Conservation (phyloP, 768 basidiomycete genomes). For the Strobilomyces dryophilus region DNA sequence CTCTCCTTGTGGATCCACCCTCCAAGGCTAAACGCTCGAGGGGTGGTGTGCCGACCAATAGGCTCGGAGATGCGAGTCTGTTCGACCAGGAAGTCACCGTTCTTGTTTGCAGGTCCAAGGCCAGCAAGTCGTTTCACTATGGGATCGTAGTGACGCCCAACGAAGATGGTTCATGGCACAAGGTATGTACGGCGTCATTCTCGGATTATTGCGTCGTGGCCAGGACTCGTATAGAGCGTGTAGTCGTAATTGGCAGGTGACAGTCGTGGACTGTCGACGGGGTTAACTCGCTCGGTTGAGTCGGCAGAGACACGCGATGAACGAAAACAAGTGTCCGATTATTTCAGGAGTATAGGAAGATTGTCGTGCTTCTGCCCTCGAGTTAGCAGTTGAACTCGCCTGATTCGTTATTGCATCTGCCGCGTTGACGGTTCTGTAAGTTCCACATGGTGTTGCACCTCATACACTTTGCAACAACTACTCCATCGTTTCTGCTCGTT, state of each 20-base stretch:
- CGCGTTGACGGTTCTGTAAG: too few relatives aligned
- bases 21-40: neutral
- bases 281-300: too few relatives aligned
- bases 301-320: too few relatives aligned
- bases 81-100: conserved; percentile 2
- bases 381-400: too few relatives aligned
- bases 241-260: conserved; percentile 5
- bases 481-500: too few relatives aligned
- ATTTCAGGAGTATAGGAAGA: too few relatives aligned
- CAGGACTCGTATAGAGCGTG: neutral
- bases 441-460: too few relatives aligned
- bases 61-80: conserved; percentile 7
- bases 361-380: too few relatives aligned
- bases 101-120: conserved; percentile 10
- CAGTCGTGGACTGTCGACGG: neutral
- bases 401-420: too few relatives aligned
- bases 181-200: conserved; percentile 12
- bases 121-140: conserved; percentile 3
- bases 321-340: too few relatives aligned
- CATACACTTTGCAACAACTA: too few relatives aligned
- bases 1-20: neutral
- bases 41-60: neutral
- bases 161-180: conserved; percentile 5
- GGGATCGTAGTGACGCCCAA: conserved; percentile 5
- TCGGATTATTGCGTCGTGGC: neutral